phyloP scores from a whole-genome alignment of 1,139 yeast genomes.

The Geotrichum cucujoidarum region DNA sequence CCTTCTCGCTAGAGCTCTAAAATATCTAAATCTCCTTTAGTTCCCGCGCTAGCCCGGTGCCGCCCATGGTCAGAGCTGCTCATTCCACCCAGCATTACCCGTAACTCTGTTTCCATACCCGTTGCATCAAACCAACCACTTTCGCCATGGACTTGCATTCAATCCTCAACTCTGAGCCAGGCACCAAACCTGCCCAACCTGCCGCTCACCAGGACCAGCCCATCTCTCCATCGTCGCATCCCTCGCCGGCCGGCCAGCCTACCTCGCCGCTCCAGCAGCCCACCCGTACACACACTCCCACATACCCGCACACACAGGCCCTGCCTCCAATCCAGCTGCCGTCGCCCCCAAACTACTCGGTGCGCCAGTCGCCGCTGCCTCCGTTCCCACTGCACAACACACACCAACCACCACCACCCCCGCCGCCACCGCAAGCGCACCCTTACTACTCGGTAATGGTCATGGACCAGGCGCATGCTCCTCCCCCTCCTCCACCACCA shows the following conservation, averaged over 20 bases:
- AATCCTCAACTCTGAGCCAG: conserved; percentile 7
- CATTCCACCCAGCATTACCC: no score
- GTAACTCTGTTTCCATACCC: neutral
- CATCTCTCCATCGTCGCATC: conserved; percentile 25
- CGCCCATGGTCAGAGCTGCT: no score
- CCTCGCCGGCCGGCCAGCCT: neutral
- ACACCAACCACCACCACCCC: neutral
- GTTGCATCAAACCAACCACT: no score
- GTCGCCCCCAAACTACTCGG: conserved; percentile 8
- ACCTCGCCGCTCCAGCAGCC: neutral
- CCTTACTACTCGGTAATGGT: no score
- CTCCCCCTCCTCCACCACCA: neutral
- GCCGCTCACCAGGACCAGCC: neutral
- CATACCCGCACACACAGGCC: neutral
- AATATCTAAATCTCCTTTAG: no score
- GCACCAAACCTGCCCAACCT: neutral
- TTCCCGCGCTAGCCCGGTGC: no score
- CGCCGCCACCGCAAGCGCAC: neutral
- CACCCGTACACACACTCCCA: neutral
- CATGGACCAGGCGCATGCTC: no score
- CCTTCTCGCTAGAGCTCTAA: no score
- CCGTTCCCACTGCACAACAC: neutral
- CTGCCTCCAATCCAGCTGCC: conserved; percentile 7
- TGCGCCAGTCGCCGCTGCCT: no score
- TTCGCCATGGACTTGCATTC: conserved; percentile 15